Base-by-base conservation (phyloP, 805 yeast species). In the Metschnikowia borealis region DNA sequence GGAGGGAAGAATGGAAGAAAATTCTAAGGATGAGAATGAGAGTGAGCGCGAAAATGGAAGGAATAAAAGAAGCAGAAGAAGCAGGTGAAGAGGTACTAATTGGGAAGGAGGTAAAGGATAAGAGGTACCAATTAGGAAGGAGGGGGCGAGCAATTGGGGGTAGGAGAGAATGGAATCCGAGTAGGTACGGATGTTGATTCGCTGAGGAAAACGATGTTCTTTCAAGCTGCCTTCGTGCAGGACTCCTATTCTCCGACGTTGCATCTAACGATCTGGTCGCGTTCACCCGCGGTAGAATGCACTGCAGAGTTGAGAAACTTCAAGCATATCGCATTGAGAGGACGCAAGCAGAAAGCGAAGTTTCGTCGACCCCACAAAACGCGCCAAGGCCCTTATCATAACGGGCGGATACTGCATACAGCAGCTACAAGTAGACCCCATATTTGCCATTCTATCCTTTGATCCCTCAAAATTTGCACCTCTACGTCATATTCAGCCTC, bases 251-350 rank as follows among this genome's bases (percentile, higher is more conserved):
- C 20, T 38, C 17, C 41, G 18, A 38, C 32, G 41, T 38, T 21
- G 32, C 41, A n/a, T 38, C 32, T 38, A 38, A n/a, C 41, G 31
- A 38, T 38, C 41, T 21, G 41, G 21, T 38, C 41, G 41, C 41
- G 41, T 38, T 11, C 18, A 14, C 14, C 32, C 41, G 41, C 31
- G 32, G n/a, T 31, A 38, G 32, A 11, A 23, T 38, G 29, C 41
- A n/a, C 41, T 21, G 41, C 41, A 38, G 17, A n/a, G 41, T 26
- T 38, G 32, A 23, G 41, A 14, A 11, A 38, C 21, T 23, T 26
- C 20, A 21, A 37, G 23, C 39, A 18, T 11, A 15, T 20, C 26
- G 26, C 39, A 37, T 20, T 37, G 11, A 13, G 26, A 4, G 39
- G 21, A 37, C 26, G 39, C 15, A 37, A 36, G 29, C 11, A 3